Evolutionary conservation across 371 early-diverging fungal genomes (phyloP).

Genomic region (Mucor lusitanicus): DNA sequence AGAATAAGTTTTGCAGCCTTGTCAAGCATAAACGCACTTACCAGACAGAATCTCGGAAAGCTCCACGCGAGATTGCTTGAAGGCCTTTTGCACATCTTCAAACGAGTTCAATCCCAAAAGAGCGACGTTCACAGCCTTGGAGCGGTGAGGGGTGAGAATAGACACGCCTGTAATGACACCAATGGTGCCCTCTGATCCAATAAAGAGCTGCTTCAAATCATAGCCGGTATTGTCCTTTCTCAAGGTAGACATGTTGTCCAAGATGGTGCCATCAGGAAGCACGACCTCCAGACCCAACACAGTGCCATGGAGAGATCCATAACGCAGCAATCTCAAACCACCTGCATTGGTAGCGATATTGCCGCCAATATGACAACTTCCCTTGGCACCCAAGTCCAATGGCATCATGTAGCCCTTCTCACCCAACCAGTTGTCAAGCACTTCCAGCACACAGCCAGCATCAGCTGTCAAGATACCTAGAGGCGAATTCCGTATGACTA

Average conservation of each 20-base stretch:
- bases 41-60: conserved; percentile 91
- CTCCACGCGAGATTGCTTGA: conserved; percentile 73
- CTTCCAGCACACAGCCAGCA: conserved; percentile 92
- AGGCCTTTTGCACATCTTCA: conserved; percentile 80
- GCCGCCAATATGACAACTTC: conserved; percentile 92
- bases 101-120: conserved; percentile 77
- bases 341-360: conserved; percentile 99
- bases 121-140: conserved; percentile 75
- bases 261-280: conserved; percentile 85
- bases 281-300: conserved; percentile 87
- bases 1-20: neutral
- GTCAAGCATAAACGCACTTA: conserved; percentile 22
- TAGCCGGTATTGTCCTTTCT: conserved; percentile 91
- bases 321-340: conserved; percentile 89
- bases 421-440: conserved; percentile 84
- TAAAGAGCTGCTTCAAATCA: conserved; percentile 93
- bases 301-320: conserved; percentile 95
- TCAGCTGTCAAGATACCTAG: conserved; percentile 82
- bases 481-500: neutral
- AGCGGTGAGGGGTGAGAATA: conserved; percentile 50
- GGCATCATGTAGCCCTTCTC: conserved; percentile 92
- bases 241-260: conserved; percentile 78
- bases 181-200: conserved; percentile 93
- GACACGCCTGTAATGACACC: conserved; percentile 90
- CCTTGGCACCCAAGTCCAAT: conserved; percentile 95